These are phyloP conservation scores for Cymbopogon citratus DNA, from an alignment of 176 grass and related monocot species.

Conservation along the genomic window DNA sequence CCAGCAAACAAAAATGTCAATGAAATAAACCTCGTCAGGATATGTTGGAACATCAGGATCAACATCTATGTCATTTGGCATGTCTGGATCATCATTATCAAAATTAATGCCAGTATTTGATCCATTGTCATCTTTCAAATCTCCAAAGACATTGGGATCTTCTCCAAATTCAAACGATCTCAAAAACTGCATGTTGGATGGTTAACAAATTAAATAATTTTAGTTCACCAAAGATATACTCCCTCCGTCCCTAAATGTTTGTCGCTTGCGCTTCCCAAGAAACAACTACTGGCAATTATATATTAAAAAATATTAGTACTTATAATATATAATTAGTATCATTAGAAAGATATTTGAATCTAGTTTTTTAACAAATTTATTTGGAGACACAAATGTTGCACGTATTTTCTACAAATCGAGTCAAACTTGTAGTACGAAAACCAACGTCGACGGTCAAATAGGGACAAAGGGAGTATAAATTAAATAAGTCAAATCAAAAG, in stretches of 20 bases:
- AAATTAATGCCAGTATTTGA: constrained; percentile 37
- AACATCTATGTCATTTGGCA: constrained; percentile 34
- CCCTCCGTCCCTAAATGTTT: too few species aligned
- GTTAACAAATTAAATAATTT: neutral
- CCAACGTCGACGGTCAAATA: too few species aligned
- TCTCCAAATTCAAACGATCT: constrained; percentile 64
- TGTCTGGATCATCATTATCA: constrained; percentile 40
- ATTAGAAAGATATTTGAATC: too few species aligned
- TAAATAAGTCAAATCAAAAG: neutral
- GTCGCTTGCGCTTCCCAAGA: too few species aligned
- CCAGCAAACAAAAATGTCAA: neutral
- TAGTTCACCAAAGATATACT: neutral
- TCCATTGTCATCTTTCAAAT: constrained; percentile 41
- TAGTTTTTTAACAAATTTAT: too few species aligned
- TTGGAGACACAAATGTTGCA: too few species aligned
- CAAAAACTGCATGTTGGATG: constrained; percentile 58
- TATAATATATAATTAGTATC: too few species aligned
- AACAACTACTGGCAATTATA: too few species aligned
- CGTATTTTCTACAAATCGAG: too few species aligned
- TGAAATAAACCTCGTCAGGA: neutral
- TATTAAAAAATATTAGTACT: too few species aligned
- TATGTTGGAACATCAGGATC: constrained; percentile 28
- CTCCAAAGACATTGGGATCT: constrained; percentile 32
- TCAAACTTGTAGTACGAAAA: too few species aligned
- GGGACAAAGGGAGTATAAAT: too few species aligned